Evolutionary conservation across 805 yeast species (phyloP).

Genomic region (Schizosaccharomyces octosporus): DNA sequence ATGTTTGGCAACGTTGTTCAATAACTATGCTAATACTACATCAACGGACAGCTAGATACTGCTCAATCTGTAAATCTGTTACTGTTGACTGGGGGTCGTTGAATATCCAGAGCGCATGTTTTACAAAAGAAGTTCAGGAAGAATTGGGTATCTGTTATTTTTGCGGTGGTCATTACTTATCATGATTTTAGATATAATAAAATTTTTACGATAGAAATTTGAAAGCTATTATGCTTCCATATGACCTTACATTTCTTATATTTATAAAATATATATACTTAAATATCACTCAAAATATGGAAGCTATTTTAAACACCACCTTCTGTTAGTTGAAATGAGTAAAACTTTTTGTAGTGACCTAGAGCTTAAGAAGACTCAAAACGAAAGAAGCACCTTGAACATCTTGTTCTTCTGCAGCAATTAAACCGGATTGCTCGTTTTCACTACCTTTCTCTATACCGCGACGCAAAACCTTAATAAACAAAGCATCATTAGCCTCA

Average conservation of each 20-base stretch:
- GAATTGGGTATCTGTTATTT: not conserved
- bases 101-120: not conserved
- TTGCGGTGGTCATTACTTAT: not conserved
- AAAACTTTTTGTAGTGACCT: not conserved
- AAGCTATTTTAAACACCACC: too few relatives aligned
- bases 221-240: too few relatives aligned
- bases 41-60: not conserved
- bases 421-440: slow-evolving; percentile 19
- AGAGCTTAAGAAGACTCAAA: slow-evolving; percentile 9
- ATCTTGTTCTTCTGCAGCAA: slow-evolving; percentile 73
- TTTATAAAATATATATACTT: too few relatives aligned
- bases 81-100: not conserved
- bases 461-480: slow-evolving; percentile 53
- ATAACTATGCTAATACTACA: not conserved
- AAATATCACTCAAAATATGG: too few relatives aligned
- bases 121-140: not conserved
- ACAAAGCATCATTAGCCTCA: slow-evolving; percentile 35
- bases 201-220: too few relatives aligned
- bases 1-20: not conserved
- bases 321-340: too few relatives aligned
- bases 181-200: too few relatives aligned
- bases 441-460: slow-evolving; percentile 27
- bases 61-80: not conserved
- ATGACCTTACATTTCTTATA: too few relatives aligned
- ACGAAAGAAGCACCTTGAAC: slow-evolving; percentile 13